Base-by-base conservation (phyloP, 1,139 yeast species). In the Petasospora rhodanensis region DNA sequence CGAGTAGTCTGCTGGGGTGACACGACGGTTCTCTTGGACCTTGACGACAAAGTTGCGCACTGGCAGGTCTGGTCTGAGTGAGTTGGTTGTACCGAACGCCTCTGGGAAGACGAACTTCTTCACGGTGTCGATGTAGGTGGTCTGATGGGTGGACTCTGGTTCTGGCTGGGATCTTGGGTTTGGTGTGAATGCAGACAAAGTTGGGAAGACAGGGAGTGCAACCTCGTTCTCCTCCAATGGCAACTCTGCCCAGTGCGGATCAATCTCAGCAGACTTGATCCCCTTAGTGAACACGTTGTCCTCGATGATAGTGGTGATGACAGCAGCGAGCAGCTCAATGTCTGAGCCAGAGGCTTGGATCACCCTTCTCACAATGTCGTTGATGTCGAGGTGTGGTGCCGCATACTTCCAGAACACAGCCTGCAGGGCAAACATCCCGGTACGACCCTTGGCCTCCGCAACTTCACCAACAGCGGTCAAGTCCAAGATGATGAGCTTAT, bases 11-110 rank as follows among this genome's bases (percentile, higher is more conserved):
- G 55, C 56, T 9, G 97, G 97, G n/a, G 97, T 91, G 45, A 91
- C 82, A 55, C 97, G 77, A 62, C 78, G 80, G 67, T 87, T 89
- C 55, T 84, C 94, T 59, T 86, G 84, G 31, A 91, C 97, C 61
- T 81, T 85, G 38, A 87, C 94, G 35, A 87, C 73, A 54, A 79
- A 87, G 64, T 84, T 89, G 60, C 81, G 70, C 34, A 83, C 83
- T 16, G 96, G 87, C 45, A 86, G 69, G 51, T 91, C 97, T 14
- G 98, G 98, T 63, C 96, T 81, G 52, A 89, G 70, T 7, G 68
- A 69, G 29, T 66, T 55, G 22, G 62, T 49, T 32, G 77, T 65
- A 13, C 63, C 68, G 51, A 66, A 89, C 7, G 95, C 91, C 59
- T 91, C 97, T 37, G 75, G 71, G 73, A 91, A 91, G 9, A 83